Base-by-base conservation (phyloP, 2,329 filamentous ascomycete genomes). In the Pezicula carpinea region DNA sequence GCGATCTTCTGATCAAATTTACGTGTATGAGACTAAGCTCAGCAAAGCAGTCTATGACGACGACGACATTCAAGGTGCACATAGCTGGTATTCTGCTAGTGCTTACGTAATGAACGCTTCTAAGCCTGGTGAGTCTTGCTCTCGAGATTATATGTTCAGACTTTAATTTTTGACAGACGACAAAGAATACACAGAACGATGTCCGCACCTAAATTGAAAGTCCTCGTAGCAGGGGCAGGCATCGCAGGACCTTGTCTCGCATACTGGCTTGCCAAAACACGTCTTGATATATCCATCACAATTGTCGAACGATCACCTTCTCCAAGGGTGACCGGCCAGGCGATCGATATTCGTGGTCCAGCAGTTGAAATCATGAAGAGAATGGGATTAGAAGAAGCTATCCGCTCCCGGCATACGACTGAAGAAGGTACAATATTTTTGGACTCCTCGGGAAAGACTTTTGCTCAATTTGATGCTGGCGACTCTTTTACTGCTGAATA, bases 311-410 rank as follows among this genome's bases (percentile, higher is more conserved):
- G 70, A 4, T 65, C 51, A 19, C 58, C 65, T 4, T 34, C 39
- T 1, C 59, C 78, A 0, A 69, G 76, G 2, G 61, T 68, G 1
- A 65, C 65, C 0, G 78, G 78, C 0, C 69, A 73, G 6, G 75
- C 79, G 39, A 59, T 82, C 26, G 79, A 82, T 53, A 63, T 81
- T 3, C 69, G 74, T 4, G 72, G 68, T 7, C 67, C 70, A 18
- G 76, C 71, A 0, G 67, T 79, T 40, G 66, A 74, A 17, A 69
- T 75, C 15, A 59, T 77, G 10, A 68, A 65, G 46, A 67, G 67
- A 4, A 76, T 79, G 74, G 74, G 73, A 0, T 59, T 80, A 3
- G 60, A 74, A 31, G 57, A 69, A 6, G 64, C 58, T 0, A 66
- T 79, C 29, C 66, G 67, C 6, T 53, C 57, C n/a, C 64, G 64